Conservation (phyloP, 2,329 filamentous ascomycete species). For the Sclerotinia minor region DNA sequence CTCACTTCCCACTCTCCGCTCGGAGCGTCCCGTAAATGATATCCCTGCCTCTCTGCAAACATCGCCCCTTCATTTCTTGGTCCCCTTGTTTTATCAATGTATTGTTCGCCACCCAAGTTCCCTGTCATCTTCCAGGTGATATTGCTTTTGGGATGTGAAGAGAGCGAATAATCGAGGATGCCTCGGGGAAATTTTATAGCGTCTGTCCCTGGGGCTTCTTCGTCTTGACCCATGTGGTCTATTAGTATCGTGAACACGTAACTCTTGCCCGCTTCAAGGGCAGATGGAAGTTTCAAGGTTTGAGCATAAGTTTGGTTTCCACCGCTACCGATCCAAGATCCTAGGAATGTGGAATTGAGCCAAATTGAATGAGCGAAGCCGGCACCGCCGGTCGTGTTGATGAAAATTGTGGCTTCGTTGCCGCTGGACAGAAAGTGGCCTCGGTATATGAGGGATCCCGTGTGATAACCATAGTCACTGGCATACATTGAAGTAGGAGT, state of each 20-base stretch:
- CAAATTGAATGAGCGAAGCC: conserved; percentile 67
- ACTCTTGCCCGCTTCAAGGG: conserved; percentile 53
- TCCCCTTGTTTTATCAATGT: conserved; percentile 58
- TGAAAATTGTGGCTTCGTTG: conserved; percentile 52
- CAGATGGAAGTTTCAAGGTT: conserved; percentile 60
- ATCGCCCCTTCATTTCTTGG: conserved; percentile 67
- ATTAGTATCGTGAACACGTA: conserved; percentile 68
- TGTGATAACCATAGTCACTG: conserved; percentile 71
- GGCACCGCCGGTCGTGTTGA: conserved; percentile 63
- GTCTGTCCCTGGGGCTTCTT: conserved; percentile 60
- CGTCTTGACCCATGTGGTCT: conserved; percentile 69
- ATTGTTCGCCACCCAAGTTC: conserved; percentile 65
- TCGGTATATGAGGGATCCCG: conserved; percentile 66
- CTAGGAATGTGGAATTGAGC: conserved; percentile 61
- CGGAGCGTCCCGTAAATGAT: conserved; percentile 57
- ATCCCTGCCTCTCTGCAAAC: conserved; percentile 63
- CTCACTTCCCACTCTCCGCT: conserved; percentile 46
- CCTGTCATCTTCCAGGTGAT: conserved; percentile 67
- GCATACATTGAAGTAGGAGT: conserved; percentile 64
- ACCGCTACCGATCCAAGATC: conserved; percentile 53
- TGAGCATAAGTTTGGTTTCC: conserved; percentile 60
- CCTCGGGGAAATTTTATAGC: conserved; percentile 63
- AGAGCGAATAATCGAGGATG: conserved; percentile 60
- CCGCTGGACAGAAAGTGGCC: conserved; percentile 66
- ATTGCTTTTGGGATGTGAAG: conserved; percentile 48